Percentiles rank a stretch among this genome's conserved stretches.
Evolutionary conservation across 225 moss, liverwort and hornwort species (phyloP).

Genomic region (Climacium dendroides): DNA sequence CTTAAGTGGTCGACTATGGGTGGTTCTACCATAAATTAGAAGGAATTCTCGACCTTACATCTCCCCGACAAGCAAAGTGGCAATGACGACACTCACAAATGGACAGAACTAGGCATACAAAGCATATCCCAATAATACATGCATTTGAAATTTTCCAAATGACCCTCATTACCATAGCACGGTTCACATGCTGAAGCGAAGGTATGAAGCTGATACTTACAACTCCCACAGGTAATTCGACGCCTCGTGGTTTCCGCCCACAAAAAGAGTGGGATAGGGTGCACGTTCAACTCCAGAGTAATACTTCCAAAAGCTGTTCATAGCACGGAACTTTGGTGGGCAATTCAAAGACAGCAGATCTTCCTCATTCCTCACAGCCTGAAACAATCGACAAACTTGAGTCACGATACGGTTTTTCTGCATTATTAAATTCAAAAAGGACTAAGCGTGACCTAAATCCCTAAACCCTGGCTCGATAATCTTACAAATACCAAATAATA

Average conservation of each 20-base stretch:
- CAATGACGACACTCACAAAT: neutral
- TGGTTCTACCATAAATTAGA: no score
- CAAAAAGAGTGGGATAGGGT: constrained; percentile 85
- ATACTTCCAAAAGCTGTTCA: constrained; percentile 98
- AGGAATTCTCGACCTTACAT: neutral
- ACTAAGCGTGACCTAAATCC: neutral
- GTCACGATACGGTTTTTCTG: neutral
- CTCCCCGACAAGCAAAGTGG: neutral
- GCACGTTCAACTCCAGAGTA: constrained; percentile 70
- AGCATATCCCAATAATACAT: neutral
- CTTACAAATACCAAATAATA: neutral
- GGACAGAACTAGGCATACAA: neutral
- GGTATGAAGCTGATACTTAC: neutral
- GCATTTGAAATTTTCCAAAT: neutral
- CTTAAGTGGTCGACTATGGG: no score
- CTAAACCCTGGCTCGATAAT: neutral
- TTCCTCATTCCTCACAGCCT: constrained; percentile 80
- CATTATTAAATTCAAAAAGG: neutral
- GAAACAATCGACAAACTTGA: neutral
- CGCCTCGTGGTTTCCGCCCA: constrained; percentile 97
- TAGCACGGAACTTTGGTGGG: constrained; percentile 61
- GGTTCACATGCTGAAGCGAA: neutral
- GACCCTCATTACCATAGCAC: neutral
- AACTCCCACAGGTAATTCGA: constrained; percentile 58
- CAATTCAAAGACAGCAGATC: constrained; percentile 71